Evolutionary conservation across 129 eudicot species (phyloP).

Genomic region (Apium graveolens): DNA sequence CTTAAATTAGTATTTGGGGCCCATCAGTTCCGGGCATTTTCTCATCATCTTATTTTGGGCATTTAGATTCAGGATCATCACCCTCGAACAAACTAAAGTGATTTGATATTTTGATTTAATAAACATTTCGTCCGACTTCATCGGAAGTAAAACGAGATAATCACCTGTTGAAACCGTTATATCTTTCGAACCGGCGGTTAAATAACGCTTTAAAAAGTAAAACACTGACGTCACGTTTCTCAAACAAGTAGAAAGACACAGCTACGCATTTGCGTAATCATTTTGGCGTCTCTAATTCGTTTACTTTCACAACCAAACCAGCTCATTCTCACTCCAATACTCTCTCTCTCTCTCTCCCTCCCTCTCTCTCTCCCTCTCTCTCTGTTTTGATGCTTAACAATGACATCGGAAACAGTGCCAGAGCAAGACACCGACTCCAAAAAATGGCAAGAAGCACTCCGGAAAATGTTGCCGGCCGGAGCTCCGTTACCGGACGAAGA

Average conservation of each 20-base stretch:
- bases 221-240: not conserved
- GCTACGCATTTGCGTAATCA: not conserved
- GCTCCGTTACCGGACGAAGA: constrained; percentile 62
- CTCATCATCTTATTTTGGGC: no score
- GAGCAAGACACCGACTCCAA: constrained; percentile 9
- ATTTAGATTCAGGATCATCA: no score
- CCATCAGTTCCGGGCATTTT: no score
- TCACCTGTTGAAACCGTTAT: not conserved
- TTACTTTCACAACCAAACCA: not conserved
- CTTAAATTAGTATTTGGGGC: no score
- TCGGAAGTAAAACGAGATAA: no score
- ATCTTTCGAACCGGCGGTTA: not conserved
- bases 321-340: not conserved
- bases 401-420: not conserved
- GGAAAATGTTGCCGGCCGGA: constrained; percentile 45
- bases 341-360: not conserved
- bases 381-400: not conserved
- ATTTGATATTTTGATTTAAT: no score
- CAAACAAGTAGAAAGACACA: not conserved
- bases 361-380: no score
- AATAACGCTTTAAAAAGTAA: not conserved
- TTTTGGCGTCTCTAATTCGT: not conserved
- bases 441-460: constrained; percentile 30
- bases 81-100: no score
- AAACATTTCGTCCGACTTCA: no score